These are phyloP conservation scores for Solanum aculeatissimum DNA, from an alignment of 305 asterid species.

Conservation along the genomic window DNA sequence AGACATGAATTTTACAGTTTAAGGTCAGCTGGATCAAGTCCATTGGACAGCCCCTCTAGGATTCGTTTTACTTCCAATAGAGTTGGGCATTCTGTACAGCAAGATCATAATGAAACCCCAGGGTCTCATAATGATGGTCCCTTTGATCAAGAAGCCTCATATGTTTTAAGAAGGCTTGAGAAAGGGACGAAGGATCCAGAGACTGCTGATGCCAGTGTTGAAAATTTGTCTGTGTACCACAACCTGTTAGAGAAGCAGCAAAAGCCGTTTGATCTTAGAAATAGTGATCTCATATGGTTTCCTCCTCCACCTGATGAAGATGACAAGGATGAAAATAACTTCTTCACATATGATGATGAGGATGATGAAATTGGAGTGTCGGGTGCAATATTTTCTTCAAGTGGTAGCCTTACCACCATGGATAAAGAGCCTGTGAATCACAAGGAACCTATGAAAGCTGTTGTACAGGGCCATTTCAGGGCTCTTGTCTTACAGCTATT, in stretches of 20 bases:
- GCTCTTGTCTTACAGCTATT: conserved; percentile 90
- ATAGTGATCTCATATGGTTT: conserved; percentile 61
- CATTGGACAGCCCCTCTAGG: conserved; percentile 83
- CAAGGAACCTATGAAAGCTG: conserved; percentile 45
- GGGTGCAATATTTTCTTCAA: conserved; percentile 23
- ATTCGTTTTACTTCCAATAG: conserved; percentile 35
- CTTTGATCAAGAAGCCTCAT: conserved; percentile 33
- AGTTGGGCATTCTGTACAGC: conserved; percentile 61
- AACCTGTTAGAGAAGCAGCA: conserved; percentile 25
- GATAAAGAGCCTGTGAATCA: conserved; percentile 31
- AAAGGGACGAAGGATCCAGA: conserved; percentile 34
- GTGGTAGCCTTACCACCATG: conserved; percentile 21
- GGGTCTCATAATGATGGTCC: conserved; percentile 27
- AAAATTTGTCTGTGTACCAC: conserved; percentile 19
- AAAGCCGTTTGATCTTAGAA: background rate
- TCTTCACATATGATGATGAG: conserved; percentile 52
- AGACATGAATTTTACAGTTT: conserved; percentile 50
- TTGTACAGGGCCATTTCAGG: conserved; percentile 73
- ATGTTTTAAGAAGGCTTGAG: conserved; percentile 47
- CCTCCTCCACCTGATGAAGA: conserved; percentile 67
- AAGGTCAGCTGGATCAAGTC: conserved; percentile 71
- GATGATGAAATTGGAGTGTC: conserved; percentile 67
- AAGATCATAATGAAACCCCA: conserved; percentile 33
- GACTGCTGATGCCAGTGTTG: conserved; percentile 20
- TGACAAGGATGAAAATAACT: conserved; percentile 42